These are phyloP conservation scores for Asterochloris erici DNA, from an alignment of 139 green algal species.

Conservation along the genomic window DNA sequence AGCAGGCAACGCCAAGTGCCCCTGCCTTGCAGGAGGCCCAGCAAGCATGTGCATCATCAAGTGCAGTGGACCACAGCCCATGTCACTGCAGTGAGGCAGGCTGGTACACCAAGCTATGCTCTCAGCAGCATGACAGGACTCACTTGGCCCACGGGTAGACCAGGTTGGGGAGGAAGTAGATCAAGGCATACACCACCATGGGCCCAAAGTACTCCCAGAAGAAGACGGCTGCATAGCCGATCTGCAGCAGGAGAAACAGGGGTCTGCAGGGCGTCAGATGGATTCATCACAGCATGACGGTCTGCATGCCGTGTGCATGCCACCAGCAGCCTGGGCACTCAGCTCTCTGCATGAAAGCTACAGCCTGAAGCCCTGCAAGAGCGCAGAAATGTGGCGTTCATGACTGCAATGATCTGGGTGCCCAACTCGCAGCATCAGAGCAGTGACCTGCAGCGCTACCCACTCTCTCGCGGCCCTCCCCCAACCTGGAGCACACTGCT, in stretches of 20 bases:
- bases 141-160: conserved; percentile 65
- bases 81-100: too few relatives aligned
- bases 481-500: neutral
- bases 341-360: neutral
- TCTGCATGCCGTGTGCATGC: neutral
- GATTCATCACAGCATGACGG: neutral
- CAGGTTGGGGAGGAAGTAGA: conserved; percentile 81
- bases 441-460: too few relatives aligned
- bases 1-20: neutral
- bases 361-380: too few relatives aligned
- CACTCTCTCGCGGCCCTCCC: too few relatives aligned
- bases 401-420: too few relatives aligned
- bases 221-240: conserved; percentile 94
- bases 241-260: conserved; percentile 40
- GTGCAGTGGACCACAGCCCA: too few relatives aligned
- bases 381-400: too few relatives aligned
- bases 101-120: too few relatives aligned
- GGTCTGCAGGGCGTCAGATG: too few relatives aligned
- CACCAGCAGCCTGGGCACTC: neutral
- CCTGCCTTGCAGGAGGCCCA: neutral
- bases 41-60: too few relatives aligned
- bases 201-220: conserved; percentile 98
- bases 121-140: conserved; percentile 12
- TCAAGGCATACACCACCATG: conserved; percentile 87
- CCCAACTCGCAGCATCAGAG: too few relatives aligned